A percentile compares a stretch with the other conserved stretches of the same genome.
Conservation (phyloP, 495 filamentous ascomycete genomes). For the Talaromyces adpressus region DNA sequence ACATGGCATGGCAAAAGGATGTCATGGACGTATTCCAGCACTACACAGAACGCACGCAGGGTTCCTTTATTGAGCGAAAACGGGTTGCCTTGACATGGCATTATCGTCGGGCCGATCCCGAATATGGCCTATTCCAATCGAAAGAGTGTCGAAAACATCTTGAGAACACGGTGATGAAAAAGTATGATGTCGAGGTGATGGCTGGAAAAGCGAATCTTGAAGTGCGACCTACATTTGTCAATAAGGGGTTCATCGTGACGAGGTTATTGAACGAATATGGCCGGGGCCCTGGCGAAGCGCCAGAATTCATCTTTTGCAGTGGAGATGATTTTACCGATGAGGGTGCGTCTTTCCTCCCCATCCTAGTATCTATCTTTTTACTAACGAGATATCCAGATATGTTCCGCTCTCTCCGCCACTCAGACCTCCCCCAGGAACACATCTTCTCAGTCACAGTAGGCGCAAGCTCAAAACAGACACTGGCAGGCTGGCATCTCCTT, state of each 20-base stretch:
- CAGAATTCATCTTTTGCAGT: slow-evolving; percentile 80
- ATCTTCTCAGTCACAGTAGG: slow-evolving; percentile 87
- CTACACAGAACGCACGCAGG: slow-evolving; percentile 77
- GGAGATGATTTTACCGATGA: slow-evolving; percentile 98
- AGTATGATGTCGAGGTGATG: slow-evolving; percentile 91
- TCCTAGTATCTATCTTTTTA: not conserved
- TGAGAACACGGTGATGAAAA: slow-evolving; percentile 62
- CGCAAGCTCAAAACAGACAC: slow-evolving; percentile 75
- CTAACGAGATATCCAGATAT: slow-evolving; percentile 32
- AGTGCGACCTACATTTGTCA: slow-evolving; percentile 91
- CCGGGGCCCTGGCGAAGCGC: slow-evolving; percentile 37
- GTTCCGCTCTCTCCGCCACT: slow-evolving; percentile 59
- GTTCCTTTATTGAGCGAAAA: slow-evolving; percentile 90
- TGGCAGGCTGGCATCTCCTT: slow-evolving; percentile 78
- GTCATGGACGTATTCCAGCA: slow-evolving; percentile 74
- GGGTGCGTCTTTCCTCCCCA: slow-evolving; percentile 48
- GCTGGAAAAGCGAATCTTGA: slow-evolving; percentile 92
- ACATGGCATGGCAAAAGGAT: slow-evolving; percentile 86
- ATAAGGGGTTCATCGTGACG: slow-evolving; percentile 90
- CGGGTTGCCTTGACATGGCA: slow-evolving; percentile 93
- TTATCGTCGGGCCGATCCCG: slow-evolving; percentile 82
- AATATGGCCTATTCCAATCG: slow-evolving; percentile 68
- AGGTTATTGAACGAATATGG: slow-evolving; percentile 62
- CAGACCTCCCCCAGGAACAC: slow-evolving; percentile 49
- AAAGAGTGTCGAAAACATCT: slow-evolving; percentile 70